Evolutionary conservation across 2,329 filamentous ascomycete species (phyloP), one percentile per base, ranked within the genome.

Genomic region (Pseudogymnoascus sp.): DNA sequence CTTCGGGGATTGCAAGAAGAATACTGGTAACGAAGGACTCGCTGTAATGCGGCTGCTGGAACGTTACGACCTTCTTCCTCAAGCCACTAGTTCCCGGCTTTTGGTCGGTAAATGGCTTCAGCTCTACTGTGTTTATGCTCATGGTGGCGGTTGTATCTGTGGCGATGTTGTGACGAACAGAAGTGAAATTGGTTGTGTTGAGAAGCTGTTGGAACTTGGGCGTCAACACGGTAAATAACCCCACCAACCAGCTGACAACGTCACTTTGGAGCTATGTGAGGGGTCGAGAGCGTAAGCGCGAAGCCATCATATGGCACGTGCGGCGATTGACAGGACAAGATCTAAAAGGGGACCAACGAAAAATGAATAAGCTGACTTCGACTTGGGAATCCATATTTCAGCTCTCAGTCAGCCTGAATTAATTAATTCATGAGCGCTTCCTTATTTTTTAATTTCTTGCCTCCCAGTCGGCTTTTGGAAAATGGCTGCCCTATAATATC

Each of bases 81-180:
- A 99, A 91, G 77, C 94, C 94, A 69, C 94, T 99, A 70, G 93
- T 97, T 84, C 93, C 93, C 67, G 93, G 92, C 84, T 99, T 99
- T 84, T 99, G 94, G 84, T 97, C 94, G 67, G 88, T 83, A 78
- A 94, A 97, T 64, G 92, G 85, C 76, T 86, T 86, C 76, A 96
- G 86, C 70, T 89, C 84, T 72, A 97, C 90, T 62, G 88, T 91
- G 77, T 90, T 84, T 77, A 87, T 78, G 74, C 80, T 84, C 91
- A 96, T 94, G 72, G 67, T 82, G 73, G 67, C 64, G 62, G 33
- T 58, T 58, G 60, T 45, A 35, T 58, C 22, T 64, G 58, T 19
- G 58, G 25, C 33, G 58, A 61, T 60, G 63, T 63, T 64, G 58
- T 41, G 30, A 39, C 52, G 41, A 28, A 60, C 23, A 49, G 42